A percentile compares a stretch with the other conserved stretches of the same genome.
Conservation (phyloP, 2,329 filamentous ascomycete species). For the Claviceps sp. region DNA sequence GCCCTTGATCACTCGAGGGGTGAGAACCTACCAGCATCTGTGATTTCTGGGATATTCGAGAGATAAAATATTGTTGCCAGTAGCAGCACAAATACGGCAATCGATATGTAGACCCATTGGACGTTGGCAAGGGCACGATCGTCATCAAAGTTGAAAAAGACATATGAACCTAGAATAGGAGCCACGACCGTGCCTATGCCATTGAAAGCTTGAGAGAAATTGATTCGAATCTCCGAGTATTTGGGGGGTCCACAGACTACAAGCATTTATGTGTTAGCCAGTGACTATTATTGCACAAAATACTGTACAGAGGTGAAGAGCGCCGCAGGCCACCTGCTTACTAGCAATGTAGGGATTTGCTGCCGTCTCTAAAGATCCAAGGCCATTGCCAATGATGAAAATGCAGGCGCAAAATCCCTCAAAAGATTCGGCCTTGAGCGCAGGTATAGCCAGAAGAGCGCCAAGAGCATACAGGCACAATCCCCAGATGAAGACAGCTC, state of each 20-base stretch:
- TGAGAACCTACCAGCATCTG: constrained; percentile 25
- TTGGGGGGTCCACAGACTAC: constrained; percentile 44
- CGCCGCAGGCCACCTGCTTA: constrained; percentile 3
- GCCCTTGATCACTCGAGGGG: too few relatives aligned
- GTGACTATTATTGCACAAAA: not conserved
- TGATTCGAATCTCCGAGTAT: constrained; percentile 61
- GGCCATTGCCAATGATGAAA: constrained; percentile 61
- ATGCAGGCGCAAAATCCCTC: constrained; percentile 59
- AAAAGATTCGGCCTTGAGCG: constrained; percentile 50
- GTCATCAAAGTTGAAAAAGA: constrained; percentile 54
- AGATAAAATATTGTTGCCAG: constrained; percentile 55
- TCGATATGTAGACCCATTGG: constrained; percentile 65
- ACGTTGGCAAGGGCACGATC: constrained; percentile 48
- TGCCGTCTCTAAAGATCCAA: constrained; percentile 63
- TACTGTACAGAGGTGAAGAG: not conserved
- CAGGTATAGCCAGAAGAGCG: constrained; percentile 42
- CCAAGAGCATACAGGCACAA: constrained; percentile 52
- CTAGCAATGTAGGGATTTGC: constrained; percentile 62
- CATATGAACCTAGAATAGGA: constrained; percentile 57
- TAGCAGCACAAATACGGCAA: constrained; percentile 56
- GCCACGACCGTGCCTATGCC: constrained; percentile 61
- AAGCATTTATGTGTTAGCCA: not conserved
- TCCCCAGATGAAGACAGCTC: constrained; percentile 55
- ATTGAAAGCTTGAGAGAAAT: constrained; percentile 65
- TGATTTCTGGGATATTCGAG: constrained; percentile 57